Evolutionary conservation across 192 early-diverging fungal species (phyloP), one percentile per base, ranked within the genome.

Genomic region (Rhizophagus prolifer): DNA sequence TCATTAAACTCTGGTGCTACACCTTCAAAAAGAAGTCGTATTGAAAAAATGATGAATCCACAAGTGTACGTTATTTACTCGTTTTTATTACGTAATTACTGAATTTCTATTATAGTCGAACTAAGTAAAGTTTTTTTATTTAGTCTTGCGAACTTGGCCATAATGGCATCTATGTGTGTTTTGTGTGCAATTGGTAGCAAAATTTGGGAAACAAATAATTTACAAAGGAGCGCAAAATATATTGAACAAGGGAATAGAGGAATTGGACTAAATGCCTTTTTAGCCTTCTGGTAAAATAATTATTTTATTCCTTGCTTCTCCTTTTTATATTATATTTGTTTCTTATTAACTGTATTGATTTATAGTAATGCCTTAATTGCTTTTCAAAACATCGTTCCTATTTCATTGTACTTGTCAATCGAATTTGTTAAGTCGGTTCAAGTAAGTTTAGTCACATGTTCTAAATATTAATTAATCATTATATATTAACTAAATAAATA

Each of bases 1-100:
- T 86, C 92, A 84, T 75, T 93, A 47, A 94, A 94, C 74, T 90
- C 90, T 10, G 91, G 92, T 28, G 79, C 80, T 77, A 92, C 91
- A 4, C 92, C 92, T 14, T 86, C 82, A 58, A 94, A 93, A 75
- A 85, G 90, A 30, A 87, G 85, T 70, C 80, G 85, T 66, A 91
- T 94, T 62, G 92, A 94, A 71, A 81, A 86, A 63, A 84, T 88
- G 77, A 88, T 94, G 78, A 94, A 94, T 78, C 86, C 88, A 23
- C 89, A 91, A 69, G 85, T 91, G 72, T 84, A 82, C 60, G 76
- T 65, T 54, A 9, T 31, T 75, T 34, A 34, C 4, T 34, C 14
- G n/a, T 38, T 38, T 63, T 26, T 54, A n/a, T 66, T n/a, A 26
- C 16, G 26, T 68, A 4, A 0, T 31, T 21, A 25, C 36, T 44